Conservation (phyloP, 2,329 filamentous ascomycete species). For the Colletotrichum euphorbiae region DNA sequence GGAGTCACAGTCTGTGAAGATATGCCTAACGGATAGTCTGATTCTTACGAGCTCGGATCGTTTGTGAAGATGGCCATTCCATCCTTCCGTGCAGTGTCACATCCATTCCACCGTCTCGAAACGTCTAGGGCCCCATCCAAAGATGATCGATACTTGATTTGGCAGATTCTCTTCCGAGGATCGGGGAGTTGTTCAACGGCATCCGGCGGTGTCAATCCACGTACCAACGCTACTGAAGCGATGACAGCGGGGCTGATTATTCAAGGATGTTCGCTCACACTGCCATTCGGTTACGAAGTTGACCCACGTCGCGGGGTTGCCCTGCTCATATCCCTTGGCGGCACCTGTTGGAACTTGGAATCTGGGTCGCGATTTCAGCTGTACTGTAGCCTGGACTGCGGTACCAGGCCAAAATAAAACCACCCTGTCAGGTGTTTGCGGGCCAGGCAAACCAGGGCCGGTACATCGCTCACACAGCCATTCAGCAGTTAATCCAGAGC, state of each 20-base stretch:
- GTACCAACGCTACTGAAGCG: neutral
- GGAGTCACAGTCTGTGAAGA: neutral
- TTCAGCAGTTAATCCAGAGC: too few relatives aligned
- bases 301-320: slow-evolving; percentile 1
- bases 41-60: neutral
- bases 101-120: slow-evolving; percentile 30
- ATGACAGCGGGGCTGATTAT: slow-evolving; percentile 5
- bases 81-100: slow-evolving; percentile 1
- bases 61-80: neutral
- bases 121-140: neutral
- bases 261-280: neutral
- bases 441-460: too few relatives aligned
- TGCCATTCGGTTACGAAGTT: neutral
- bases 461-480: too few relatives aligned
- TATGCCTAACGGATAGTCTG: neutral
- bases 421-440: too few relatives aligned
- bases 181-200: neutral
- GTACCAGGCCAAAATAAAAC: too few relatives aligned
- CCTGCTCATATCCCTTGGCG: neutral
- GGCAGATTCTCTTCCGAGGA: slow-evolving; percentile 15
- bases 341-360: slow-evolving; percentile 1
- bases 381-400: too few relatives aligned
- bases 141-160: slow-evolving; percentile 22
- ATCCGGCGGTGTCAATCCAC: slow-evolving; percentile 24
- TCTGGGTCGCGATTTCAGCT: too few relatives aligned